Evolutionary conservation across 2,329 filamentous ascomycete species (phyloP), one percentile per base, ranked within the genome.

Genomic region (Colletotrichum tropicale): DNA sequence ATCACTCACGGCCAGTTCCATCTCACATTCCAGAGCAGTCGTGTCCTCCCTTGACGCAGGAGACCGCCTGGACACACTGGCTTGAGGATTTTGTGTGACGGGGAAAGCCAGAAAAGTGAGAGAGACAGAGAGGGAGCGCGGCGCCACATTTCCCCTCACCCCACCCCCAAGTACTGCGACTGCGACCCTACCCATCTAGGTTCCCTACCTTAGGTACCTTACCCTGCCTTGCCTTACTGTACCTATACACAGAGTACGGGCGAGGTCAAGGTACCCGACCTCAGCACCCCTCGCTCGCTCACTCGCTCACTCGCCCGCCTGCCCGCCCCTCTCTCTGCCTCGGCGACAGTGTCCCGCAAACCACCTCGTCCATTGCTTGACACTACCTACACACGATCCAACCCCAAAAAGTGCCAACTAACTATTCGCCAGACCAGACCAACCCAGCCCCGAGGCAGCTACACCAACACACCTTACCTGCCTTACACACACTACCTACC

Each of bases 391-490:
- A 36, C 65, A 75, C 26, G 28, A 21, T 52, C 36, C 30, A 48
- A 75, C 62, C 66, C 66, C 26, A 66, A 65, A 21, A 21, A 56
- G 64, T 68, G 34, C 73, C 52, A 75, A 73, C 73, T 75, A 60
- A 75, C 68, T 60, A n/a, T 75, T 73, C 70, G 70, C 73, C 73
- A 75, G 73, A 60, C 52, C 70, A 73, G 70, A 55, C 55, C 69
- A 72, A 64, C 69, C 68, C 62, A 72, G 69, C 70, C 73, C 70
- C 64, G 70, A 73, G 73, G 64, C 64, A 68, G 64, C 56, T 67
- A 38, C 61, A 58, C 61, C 28, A 48, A n/a, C n/a, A n/a, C n/a
- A n/a, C n/a, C n/a, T n/a, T n/a, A n/a, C n/a, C n/a, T n/a, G n/a
- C n/a, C n/a, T n/a, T n/a, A 7, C 43, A 48, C 43, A 48, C 43